Base-by-base conservation (phyloP, 257 asterid species). In the Ocimum tenuiflorum region DNA sequence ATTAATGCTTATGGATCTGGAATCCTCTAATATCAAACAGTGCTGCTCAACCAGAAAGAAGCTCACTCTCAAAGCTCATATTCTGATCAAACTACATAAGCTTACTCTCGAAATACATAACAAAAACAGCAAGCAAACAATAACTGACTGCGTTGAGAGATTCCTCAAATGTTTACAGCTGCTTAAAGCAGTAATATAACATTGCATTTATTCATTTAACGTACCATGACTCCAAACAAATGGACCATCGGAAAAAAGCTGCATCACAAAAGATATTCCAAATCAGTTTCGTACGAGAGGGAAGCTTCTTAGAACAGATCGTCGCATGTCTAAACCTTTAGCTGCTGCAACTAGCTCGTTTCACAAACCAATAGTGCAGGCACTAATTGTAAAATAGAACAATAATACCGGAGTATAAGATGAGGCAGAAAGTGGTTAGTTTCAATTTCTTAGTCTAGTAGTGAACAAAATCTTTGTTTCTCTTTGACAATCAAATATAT, bases 141-240 rank as follows among this genome's bases (percentile, higher is more conserved):
- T 36, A 43, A 17, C 46, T 58, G 49, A 17, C 46, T 60, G 51
- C 24, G 46, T 6, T 22, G 47, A 46, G 72, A 31, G 53, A 67
- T 35, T 50, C 57, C 46, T 15, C 45, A 50, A 4, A 36, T 22
- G 75, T 65, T 69, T 60, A 53, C 74, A 75, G 45, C 62, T 13
- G 71, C 59, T 62, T 45, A 66, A 54, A 69, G 54, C 68, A 72
- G 58, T 52, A 72, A 69, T 57, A 65, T 41, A 35, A 62, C 70
- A 59, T 46, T 46, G 41, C n/a, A 58, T 45, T 72, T 81, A 75
- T 47, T 39, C 78, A 41, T 74, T 61, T 52, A 67, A 31, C 64
- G 65, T 17, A 70, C 41, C 64, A 69, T 5, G 36, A 23, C 27
- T 47, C 31, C 31, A 27, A 27, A 2, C 4, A 27, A 27, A 27